phyloP scores from a whole-genome alignment of 106 monocot genomes.

The Dioscorea zingiberensis region DNA sequence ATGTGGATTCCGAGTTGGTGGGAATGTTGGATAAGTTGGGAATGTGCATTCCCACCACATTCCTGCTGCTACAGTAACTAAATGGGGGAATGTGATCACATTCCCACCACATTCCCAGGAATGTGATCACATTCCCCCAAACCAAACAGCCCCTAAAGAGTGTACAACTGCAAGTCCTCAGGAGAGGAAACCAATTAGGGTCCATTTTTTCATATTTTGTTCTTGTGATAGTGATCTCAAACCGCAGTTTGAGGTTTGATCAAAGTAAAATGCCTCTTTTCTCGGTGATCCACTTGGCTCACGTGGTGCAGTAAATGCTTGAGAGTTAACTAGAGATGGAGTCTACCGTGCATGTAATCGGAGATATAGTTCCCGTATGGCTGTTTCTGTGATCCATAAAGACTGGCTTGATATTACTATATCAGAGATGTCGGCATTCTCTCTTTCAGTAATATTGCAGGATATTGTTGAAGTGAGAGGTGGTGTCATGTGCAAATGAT shows the following conservation, averaged over 20 bases:
- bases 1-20: too few species aligned
- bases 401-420: conserved; percentile 30
- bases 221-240: conserved; percentile 25
- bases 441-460: conserved; percentile 14
- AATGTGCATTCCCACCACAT: too few species aligned
- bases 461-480: conserved; percentile 21
- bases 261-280: conserved; percentile 16
- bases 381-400: conserved; percentile 19
- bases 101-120: too few species aligned
- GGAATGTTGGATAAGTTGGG: too few species aligned
- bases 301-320: conserved; percentile 14
- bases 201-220: conserved; percentile 22
- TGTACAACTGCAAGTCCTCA: conserved; percentile 41
- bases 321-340: conserved; percentile 24
- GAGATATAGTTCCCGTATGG: conserved; percentile 18
- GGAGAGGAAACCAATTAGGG: conserved; percentile 28
- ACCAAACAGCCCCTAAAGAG: too few species aligned
- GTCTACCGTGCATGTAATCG: conserved; percentile 29
- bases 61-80: too few species aligned
- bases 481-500: conserved; percentile 17
- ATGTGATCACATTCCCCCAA: too few species aligned
- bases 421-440: conserved; percentile 3
- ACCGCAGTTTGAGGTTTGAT: conserved; percentile 17
- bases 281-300: conserved; percentile 5
- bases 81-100: too few species aligned